These are phyloP conservation scores for Russula dissimulans DNA, from an alignment of 768 basidiomycete species.

Conservation along the genomic window DNA sequence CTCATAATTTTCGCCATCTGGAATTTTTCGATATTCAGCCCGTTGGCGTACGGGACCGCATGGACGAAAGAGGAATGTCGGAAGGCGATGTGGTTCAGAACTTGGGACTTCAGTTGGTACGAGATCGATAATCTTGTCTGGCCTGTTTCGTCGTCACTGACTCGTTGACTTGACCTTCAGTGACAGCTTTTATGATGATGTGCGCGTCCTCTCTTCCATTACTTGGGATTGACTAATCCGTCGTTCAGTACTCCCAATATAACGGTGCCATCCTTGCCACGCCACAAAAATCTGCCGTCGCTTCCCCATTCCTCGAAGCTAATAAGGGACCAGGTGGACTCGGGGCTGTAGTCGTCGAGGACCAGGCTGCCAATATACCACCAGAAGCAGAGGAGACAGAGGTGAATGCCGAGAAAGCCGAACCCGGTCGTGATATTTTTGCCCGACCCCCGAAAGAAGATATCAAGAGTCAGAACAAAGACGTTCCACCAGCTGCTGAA, in stretches of 20 bases:
- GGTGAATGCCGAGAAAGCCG: conserved; percentile 43
- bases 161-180: conserved; percentile 27
- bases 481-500: background rate
- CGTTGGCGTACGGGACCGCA: conserved; percentile 70
- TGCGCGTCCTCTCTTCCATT: conserved; percentile 30
- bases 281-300: conserved; percentile 28
- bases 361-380: conserved; percentile 22
- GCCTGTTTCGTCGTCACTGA: conserved; percentile 7
- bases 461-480: conserved; percentile 35
- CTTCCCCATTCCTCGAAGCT: conserved; percentile 31
- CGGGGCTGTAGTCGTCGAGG: conserved; percentile 44
- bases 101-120: conserved; percentile 94
- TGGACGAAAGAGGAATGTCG: conserved; percentile 83
- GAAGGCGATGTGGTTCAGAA: conserved; percentile 75
- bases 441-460: conserved; percentile 40
- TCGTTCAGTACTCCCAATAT: conserved; percentile 50
- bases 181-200: conserved; percentile 59
- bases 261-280: conserved; percentile 29
- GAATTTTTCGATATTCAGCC: conserved; percentile 71
- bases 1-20: conserved; percentile 65
- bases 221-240: background rate
- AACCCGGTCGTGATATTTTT: conserved; percentile 72
- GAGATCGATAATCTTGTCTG: conserved; percentile 14
- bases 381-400: conserved; percentile 28
- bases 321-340: conserved; percentile 47